Conservation (phyloP, 2,329 filamentous ascomycete species). For the Lasiodiplodia hormozganensis region DNA sequence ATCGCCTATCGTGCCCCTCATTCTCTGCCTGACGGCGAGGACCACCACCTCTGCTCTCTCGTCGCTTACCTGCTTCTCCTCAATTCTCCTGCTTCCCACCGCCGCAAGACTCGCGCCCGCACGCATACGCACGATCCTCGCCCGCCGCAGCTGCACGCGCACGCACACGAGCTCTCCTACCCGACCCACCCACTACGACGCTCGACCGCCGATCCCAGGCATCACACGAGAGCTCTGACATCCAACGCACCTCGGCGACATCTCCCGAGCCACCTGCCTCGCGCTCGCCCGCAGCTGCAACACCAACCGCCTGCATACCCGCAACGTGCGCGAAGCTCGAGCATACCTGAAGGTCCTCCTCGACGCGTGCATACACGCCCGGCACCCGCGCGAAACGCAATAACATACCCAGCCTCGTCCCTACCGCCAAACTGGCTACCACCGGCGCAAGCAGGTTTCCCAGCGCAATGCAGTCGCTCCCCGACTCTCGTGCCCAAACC, state of each 20-base stretch:
- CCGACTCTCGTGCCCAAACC: conserved; percentile 81
- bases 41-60: conserved; percentile 16
- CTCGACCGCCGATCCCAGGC: conserved; percentile 22
- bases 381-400: background rate
- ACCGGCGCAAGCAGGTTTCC: conserved; percentile 8
- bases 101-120: conserved; percentile 6
- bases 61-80: conserved; percentile 18
- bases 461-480: conserved; percentile 65
- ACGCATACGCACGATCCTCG: conserved; percentile 17
- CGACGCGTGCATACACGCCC: background rate
- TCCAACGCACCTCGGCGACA: conserved; percentile 13
- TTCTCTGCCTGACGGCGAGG: conserved; percentile 15
- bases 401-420: background rate
- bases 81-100: conserved; percentile 1
- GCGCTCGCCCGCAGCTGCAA: conserved; percentile 9
- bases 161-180: conserved; percentile 17
- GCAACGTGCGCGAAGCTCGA: background rate
- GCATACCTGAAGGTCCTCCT: background rate
- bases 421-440: conserved; percentile 22
- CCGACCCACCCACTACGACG: conserved; percentile 14
- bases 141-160: conserved; percentile 8
- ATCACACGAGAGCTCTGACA: conserved; percentile 28
- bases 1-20: conserved; percentile 23
- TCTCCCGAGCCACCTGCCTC: conserved; percentile 13
- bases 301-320: conserved; percentile 6